Conservation (phyloP, 2,329 filamentous ascomycete species). For the Aspergillus sp. region DNA sequence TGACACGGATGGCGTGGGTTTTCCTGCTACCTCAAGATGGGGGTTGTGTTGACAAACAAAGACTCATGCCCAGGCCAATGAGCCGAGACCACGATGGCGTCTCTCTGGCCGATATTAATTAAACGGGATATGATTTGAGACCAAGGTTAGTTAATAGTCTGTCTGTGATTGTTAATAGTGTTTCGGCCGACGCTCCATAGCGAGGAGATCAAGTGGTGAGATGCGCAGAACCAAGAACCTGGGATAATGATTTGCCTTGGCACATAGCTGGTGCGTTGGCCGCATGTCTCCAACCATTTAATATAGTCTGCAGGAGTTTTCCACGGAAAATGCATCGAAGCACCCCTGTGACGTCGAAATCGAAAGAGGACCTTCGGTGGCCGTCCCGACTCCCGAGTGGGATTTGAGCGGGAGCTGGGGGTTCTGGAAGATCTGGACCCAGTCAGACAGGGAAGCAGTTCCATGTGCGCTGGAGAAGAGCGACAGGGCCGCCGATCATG, state of each 20-base stretch:
- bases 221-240: background rate
- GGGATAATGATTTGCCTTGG: constrained; percentile 4
- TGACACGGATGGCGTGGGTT: constrained; percentile 1
- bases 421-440: constrained; percentile 6
- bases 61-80: background rate
- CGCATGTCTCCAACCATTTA: background rate
- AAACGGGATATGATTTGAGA: background rate
- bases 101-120: background rate
- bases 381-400: background rate
- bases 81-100: background rate
- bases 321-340: background rate
- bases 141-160: background rate
- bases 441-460: constrained; percentile 4
- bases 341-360: background rate
- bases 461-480: constrained; percentile 6
- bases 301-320: background rate
- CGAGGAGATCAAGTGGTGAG: background rate
- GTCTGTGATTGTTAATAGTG: background rate
- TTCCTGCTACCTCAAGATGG: background rate
- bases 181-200: background rate
- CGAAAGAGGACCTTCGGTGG: background rate
- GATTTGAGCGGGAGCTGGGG: background rate
- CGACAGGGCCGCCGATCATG: constrained; percentile 7
- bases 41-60: background rate
- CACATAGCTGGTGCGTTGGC: background rate